A percentile compares a stretch with the other conserved stretches of the same genome.
These are phyloP conservation scores for Tolypocladium album DNA, from an alignment of 2,329 filamentous ascomycete genomes.

Conservation along the genomic window DNA sequence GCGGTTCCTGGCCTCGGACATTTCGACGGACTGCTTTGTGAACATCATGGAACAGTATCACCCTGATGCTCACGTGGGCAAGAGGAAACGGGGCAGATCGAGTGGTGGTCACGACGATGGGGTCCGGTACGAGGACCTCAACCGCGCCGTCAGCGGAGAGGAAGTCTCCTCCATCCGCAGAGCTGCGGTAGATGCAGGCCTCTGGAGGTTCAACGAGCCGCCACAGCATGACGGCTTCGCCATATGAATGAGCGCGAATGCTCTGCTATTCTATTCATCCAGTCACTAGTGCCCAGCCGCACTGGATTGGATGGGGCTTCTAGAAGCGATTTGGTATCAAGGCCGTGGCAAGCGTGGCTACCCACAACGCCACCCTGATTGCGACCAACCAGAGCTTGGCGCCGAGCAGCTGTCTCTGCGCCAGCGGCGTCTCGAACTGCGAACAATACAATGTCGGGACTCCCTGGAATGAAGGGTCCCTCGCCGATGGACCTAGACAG, in stretches of 20 bases:
- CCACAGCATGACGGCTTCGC: constrained; percentile 40
- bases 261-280: not conserved
- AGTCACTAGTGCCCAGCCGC: not conserved
- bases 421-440: not conserved
- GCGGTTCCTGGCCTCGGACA: constrained; percentile 60
- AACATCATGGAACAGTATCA: constrained; percentile 88
- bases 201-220: constrained; percentile 70
- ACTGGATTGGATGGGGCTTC: not conserved
- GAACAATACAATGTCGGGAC: not conserved
- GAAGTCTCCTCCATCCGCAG: constrained; percentile 57
- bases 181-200: constrained; percentile 58
- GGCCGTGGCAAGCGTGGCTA: not conserved
- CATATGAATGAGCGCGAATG: constrained; percentile 20
- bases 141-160: constrained; percentile 44
- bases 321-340: not conserved
- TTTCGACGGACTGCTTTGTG: constrained; percentile 67
- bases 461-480: not conserved
- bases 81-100: constrained; percentile 31
- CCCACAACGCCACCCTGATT: not conserved
- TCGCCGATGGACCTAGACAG: not conserved
- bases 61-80: constrained; percentile 72
- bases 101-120: constrained; percentile 22
- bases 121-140: constrained; percentile 66
- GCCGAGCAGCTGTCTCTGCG: not conserved
- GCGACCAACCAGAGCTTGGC: not conserved